These are phyloP conservation scores for Hanseniaspora hatyaiensis DNA, from an alignment of 805 yeast species.

Conservation along the genomic window DNA sequence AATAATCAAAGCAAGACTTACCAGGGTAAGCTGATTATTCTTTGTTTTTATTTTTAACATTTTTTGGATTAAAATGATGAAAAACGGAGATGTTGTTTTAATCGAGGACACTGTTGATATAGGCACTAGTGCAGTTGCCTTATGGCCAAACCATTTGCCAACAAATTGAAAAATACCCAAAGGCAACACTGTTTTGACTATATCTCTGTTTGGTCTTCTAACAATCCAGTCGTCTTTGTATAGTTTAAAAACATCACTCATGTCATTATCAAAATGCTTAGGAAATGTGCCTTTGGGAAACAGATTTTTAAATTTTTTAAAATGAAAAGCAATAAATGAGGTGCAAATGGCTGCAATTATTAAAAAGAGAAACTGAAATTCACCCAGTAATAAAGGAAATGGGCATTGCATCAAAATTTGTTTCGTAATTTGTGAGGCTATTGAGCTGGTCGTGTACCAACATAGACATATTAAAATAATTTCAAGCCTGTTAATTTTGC, in stretches of 20 bases:
- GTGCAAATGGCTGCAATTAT: slow-evolving; percentile 34
- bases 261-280: slow-evolving; percentile 20
- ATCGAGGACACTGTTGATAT: slow-evolving; percentile 60
- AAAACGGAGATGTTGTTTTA: slow-evolving; percentile 54
- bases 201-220: slow-evolving; percentile 30
- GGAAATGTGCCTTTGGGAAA: slow-evolving; percentile 53
- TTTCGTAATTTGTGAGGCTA: slow-evolving; percentile 56
- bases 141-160: slow-evolving; percentile 51
- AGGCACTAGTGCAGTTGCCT: slow-evolving; percentile 54
- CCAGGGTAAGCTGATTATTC: slow-evolving; percentile 19
- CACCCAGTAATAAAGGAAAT: slow-evolving; percentile 53
- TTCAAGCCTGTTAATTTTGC: slow-evolving; percentile 16
- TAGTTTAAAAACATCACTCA: slow-evolving; percentile 22
- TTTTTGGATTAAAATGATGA: slow-evolving; percentile 44
- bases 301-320: slow-evolving; percentile 26
- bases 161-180: slow-evolving; percentile 54
- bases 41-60: slow-evolving; percentile 3
- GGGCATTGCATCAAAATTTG: slow-evolving; percentile 42
- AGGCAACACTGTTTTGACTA: slow-evolving; percentile 45
- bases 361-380: slow-evolving; percentile 48
- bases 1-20: slow-evolving; percentile 24
- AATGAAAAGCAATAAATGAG: slow-evolving; percentile 29
- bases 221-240: slow-evolving; percentile 19
- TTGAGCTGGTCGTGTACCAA: slow-evolving; percentile 54
- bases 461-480: slow-evolving; percentile 37